Evolutionary conservation across 1,284 basidiomycete species (phyloP).

Genomic region (Trametes hirsuta): DNA sequence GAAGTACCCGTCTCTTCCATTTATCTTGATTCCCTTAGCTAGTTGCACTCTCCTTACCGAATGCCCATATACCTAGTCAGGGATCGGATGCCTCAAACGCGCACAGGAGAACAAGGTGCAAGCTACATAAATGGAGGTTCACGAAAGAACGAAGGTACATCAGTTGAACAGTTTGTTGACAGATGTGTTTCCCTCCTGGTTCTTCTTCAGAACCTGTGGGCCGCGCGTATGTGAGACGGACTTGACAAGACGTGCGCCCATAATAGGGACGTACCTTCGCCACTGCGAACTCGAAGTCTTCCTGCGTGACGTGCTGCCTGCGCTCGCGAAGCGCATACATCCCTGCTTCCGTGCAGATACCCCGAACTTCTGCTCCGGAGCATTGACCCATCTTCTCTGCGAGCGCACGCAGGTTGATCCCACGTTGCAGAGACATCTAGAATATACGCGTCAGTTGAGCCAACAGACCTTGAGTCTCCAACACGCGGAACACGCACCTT

Average conservation of each 20-base stretch:
- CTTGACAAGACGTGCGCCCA: constrained; percentile 2
- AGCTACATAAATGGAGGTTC: constrained; percentile 14
- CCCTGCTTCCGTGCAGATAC: constrained; percentile 98
- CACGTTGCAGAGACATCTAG: constrained; percentile 96
- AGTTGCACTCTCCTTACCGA: no score
- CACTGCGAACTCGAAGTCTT: constrained; percentile 98
- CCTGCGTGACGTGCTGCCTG: constrained; percentile 95
- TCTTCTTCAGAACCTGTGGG: constrained; percentile 83
- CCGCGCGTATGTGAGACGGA: not conserved
- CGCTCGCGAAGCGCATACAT: constrained; percentile 98
- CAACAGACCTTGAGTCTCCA: not conserved
- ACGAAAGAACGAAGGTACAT: constrained; percentile 8
- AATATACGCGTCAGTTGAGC: not conserved
- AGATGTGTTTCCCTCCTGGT: constrained; percentile 88
- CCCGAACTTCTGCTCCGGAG: constrained; percentile 96
- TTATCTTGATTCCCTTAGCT: no score
- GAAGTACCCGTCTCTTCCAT: no score
- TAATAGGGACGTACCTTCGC: constrained; percentile 70
- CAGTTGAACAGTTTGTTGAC: constrained; percentile 90
- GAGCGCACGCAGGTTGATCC: constrained; percentile 92
- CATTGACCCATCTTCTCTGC: constrained; percentile 99
- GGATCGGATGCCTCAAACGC: not conserved
- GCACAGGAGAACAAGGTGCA: not conserved
- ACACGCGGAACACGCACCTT: constrained; percentile 59
- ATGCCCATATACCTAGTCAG: no score